Evolutionary conservation across 179 eudicot species (phyloP).

Genomic region (Amaranthus tricolor): DNA sequence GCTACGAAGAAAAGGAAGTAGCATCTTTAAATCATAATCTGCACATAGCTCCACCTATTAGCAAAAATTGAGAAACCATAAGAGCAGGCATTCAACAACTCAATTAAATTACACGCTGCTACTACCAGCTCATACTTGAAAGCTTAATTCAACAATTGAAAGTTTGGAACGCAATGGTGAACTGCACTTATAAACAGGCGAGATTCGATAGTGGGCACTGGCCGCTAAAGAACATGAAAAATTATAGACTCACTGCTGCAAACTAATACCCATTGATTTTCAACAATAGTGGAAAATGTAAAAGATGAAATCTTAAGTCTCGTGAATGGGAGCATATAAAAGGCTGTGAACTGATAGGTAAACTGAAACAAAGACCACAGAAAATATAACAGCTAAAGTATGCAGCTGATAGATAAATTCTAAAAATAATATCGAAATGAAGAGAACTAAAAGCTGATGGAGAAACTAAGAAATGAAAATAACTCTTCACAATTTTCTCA

Average conservation of each 20-base stretch:
- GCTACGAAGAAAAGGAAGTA: conserved; percentile 91
- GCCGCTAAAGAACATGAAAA: neutral
- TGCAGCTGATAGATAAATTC: too few relatives aligned
- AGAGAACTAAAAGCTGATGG: too few relatives aligned
- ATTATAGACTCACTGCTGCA: neutral
- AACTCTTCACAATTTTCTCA: too few relatives aligned
- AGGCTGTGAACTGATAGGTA: too few relatives aligned
- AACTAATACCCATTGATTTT: too few relatives aligned
- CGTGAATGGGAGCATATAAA: too few relatives aligned
- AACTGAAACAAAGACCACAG: too few relatives aligned
- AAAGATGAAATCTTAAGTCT: too few relatives aligned
- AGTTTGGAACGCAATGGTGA: neutral
- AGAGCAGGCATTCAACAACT: conserved; percentile 9
- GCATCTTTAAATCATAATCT: conserved; percentile 80
- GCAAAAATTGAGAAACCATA: conserved; percentile 17
- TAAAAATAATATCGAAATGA: too few relatives aligned
- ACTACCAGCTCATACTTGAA: neutral
- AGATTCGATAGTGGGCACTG: neutral
- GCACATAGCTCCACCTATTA: conserved; percentile 95
- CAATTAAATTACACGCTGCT: neutral
- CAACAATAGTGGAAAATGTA: too few relatives aligned
- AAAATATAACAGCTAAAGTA: too few relatives aligned
- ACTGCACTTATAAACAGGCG: neutral
- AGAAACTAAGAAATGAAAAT: too few relatives aligned
- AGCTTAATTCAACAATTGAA: neutral